A percentile compares a stretch with the other conserved stretches of the same genome.
Evolutionary conservation across 2,329 filamentous ascomycete species (phyloP).

Genomic region (Bimuria novae-zelandiae): DNA sequence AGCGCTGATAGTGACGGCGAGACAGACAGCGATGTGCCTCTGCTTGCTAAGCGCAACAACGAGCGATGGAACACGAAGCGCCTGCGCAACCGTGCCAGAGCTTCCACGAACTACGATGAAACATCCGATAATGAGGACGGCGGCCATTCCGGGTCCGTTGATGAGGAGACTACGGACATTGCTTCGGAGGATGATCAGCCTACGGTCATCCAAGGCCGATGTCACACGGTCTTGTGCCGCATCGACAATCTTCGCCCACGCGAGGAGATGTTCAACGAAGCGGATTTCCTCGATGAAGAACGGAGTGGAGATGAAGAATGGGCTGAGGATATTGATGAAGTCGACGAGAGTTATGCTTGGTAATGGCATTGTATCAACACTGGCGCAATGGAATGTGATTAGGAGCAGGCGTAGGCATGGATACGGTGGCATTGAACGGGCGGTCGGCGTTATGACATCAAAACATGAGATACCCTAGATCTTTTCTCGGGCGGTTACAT

Average conservation of each 20-base stretch:
- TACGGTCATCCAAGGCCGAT: constrained; percentile 67
- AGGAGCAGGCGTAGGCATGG: no score
- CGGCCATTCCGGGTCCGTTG: constrained; percentile 10
- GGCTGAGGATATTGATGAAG: constrained; percentile 60
- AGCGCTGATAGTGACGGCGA: constrained; percentile 10
- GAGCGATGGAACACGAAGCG: constrained; percentile 38
- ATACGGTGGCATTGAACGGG: no score
- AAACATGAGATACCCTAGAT: no score
- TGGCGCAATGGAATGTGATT: no score
- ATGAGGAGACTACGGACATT: constrained; percentile 17
- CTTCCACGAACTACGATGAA: constrained; percentile 34
- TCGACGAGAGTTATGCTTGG: constrained; percentile 45
- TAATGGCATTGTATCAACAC: constrained; percentile 9
- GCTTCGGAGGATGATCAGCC: constrained; percentile 25
- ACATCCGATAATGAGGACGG: constrained; percentile 30
- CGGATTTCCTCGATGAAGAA: constrained; percentile 71
- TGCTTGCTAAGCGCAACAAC: constrained; percentile 23
- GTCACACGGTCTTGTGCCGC: constrained; percentile 69
- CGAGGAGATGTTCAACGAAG: constrained; percentile 71
- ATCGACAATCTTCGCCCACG: constrained; percentile 77
- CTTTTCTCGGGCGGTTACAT: no score
- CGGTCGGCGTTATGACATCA: no score
- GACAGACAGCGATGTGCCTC: constrained; percentile 34
- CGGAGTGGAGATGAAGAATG: constrained; percentile 61
- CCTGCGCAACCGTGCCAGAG: constrained; percentile 35